Percentiles rank a stretch among this genome's conserved stretches.
These are phyloP conservation scores for Skeletonema menzelii DNA, from an alignment of 108 stramenopile species.

Conservation along the genomic window DNA sequence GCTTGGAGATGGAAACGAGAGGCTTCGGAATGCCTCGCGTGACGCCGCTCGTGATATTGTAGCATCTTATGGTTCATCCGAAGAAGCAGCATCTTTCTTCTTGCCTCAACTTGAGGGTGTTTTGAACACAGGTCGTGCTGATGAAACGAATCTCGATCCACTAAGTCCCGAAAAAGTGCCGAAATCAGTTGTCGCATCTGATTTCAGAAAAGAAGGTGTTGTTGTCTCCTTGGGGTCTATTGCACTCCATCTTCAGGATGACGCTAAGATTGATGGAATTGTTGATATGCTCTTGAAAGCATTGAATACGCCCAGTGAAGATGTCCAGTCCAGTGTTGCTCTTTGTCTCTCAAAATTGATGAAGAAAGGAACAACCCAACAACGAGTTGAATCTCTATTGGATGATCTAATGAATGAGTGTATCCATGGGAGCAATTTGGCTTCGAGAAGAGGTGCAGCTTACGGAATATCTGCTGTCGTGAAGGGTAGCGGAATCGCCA, in stretches of 20 bases:
- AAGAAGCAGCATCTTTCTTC: slow-evolving; percentile 78
- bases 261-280: slow-evolving; percentile 72
- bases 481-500: slow-evolving; percentile 97
- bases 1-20: slow-evolving; percentile 77
- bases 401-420: slow-evolving; percentile 62
- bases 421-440: slow-evolving; percentile 63
- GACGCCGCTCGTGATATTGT: slow-evolving; percentile 78
- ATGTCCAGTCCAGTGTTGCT: slow-evolving; percentile 87
- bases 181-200: slow-evolving; percentile 50
- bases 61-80: slow-evolving; percentile 64
- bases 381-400: slow-evolving; percentile 68
- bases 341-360: slow-evolving; percentile 76
- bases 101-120: slow-evolving; percentile 81
- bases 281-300: slow-evolving; percentile 83
- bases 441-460: slow-evolving; percentile 89
- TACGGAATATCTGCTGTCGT: slow-evolving; percentile 96
- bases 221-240: slow-evolving; percentile 87
- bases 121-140: slow-evolving; percentile 68
- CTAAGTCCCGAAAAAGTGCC: slow-evolving; percentile 65
- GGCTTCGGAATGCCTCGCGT: slow-evolving; percentile 63
- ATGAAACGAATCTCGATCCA: slow-evolving; percentile 45
- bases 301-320: slow-evolving; percentile 78
- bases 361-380: slow-evolving; percentile 86
- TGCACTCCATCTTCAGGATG: slow-evolving; percentile 83
- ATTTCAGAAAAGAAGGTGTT: slow-evolving; percentile 88